These are phyloP conservation scores for Fusarium phyllophilum DNA, from an alignment of 2,329 filamentous ascomycete species.

Conservation along the genomic window DNA sequence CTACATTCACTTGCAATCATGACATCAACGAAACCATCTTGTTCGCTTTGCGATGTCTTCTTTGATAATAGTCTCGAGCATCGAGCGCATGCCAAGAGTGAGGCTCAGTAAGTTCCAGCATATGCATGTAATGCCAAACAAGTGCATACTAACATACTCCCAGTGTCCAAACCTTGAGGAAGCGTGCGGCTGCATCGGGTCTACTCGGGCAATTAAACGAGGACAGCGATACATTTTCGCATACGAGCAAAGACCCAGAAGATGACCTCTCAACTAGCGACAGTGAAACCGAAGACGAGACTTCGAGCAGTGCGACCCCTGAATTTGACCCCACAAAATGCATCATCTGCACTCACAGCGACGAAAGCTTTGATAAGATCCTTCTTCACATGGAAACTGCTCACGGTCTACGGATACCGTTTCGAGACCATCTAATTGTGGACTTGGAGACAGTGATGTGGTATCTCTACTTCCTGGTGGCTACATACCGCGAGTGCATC, in stretches of 20 bases:
- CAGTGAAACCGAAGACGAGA: background rate
- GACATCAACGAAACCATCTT: background rate
- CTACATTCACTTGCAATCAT: background rate
- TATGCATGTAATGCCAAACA: rapidly evolving
- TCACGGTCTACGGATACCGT: slow-evolving; percentile 59
- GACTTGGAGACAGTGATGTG: slow-evolving; percentile 59
- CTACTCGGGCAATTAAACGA: background rate
- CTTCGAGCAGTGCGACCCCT: background rate
- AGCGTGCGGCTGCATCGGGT: background rate
- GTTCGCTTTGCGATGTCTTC: slow-evolving; percentile 6
- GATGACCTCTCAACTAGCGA: background rate
- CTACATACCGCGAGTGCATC: slow-evolving; percentile 60
- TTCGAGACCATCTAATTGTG: slow-evolving; percentile 52
- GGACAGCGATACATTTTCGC: background rate
- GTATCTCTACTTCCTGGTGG: slow-evolving; percentile 61
- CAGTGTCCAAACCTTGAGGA: slow-evolving; percentile 2
- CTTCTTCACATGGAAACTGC: slow-evolving; percentile 59
- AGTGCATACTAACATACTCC: rapidly evolving
- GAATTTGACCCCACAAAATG: slow-evolving; percentile 49
- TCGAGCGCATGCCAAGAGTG: slow-evolving; percentile 16
- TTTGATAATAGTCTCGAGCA: slow-evolving; percentile 15
- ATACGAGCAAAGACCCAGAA: background rate
- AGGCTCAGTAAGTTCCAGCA: background rate
- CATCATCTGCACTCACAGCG: slow-evolving; percentile 54
- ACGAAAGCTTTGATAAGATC: slow-evolving; percentile 49